A percentile compares a stretch with the other conserved stretches of the same genome.
Evolutionary conservation across 352 stramenopile species (phyloP).

Genomic region (Phytophthora uliginosa): DNA sequence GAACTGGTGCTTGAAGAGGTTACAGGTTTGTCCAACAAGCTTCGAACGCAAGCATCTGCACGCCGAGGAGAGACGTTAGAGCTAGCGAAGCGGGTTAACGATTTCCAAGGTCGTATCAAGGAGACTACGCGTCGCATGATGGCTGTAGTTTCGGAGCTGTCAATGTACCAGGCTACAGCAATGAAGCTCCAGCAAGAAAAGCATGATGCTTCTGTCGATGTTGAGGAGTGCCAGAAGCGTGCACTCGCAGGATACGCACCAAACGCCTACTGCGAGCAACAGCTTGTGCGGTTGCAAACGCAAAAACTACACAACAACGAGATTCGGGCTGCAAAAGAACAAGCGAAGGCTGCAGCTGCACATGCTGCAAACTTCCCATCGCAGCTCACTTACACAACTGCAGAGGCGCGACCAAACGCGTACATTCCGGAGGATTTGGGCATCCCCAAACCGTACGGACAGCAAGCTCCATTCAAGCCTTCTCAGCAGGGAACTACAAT

Average conservation of each 20-base stretch:
- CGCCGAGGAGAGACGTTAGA: constrained; percentile 84
- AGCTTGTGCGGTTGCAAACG: constrained; percentile 69
- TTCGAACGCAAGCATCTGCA: constrained; percentile 80
- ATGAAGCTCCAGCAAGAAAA: constrained; percentile 96
- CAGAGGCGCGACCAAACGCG: constrained; percentile 93
- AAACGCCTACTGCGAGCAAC: constrained; percentile 81
- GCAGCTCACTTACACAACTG: constrained; percentile 90
- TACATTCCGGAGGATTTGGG: constrained; percentile 95
- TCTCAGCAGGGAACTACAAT: constrained; percentile 89
- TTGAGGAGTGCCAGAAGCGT: constrained; percentile 72
- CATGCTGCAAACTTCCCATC: constrained; percentile 74
- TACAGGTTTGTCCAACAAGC: constrained; percentile 86
- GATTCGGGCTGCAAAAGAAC: constrained; percentile 48
- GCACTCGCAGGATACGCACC: constrained; percentile 77
- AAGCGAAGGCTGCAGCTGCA: constrained; percentile 45
- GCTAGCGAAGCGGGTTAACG: constrained; percentile 92
- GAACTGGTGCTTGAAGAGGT: constrained; percentile 96
- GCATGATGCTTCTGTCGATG: constrained; percentile 69
- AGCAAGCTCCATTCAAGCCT: constrained; percentile 94
- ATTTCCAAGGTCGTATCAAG: constrained; percentile 92
- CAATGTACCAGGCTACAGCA: constrained; percentile 96
- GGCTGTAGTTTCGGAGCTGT: constrained; percentile 95
- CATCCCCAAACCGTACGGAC: constrained; percentile 95
- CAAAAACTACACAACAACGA: constrained; percentile 69
- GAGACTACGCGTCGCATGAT: constrained; percentile 96